Percentiles rank a stretch among this genome's conserved stretches.
These are phyloP conservation scores for Crithidia fasciculata DNA, from an alignment of 208 protist genomes.

Conservation along the genomic window DNA sequence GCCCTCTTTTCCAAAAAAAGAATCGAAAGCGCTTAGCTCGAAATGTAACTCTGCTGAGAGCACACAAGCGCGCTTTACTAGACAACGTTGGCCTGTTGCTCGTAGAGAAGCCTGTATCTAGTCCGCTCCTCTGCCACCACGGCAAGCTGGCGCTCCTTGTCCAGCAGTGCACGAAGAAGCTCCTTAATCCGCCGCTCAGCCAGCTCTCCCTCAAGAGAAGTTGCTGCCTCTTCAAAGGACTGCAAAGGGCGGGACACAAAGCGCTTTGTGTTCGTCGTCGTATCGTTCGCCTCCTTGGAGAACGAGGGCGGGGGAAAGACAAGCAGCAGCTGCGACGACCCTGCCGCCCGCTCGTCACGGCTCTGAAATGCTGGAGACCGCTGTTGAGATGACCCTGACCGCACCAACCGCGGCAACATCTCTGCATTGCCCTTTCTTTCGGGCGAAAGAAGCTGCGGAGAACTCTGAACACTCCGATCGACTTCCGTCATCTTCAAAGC, in stretches of 20 bases:
- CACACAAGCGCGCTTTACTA: background rate
- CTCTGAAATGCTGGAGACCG: background rate
- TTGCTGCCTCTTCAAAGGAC: background rate
- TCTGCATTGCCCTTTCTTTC: too few species aligned
- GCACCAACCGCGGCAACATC: background rate
- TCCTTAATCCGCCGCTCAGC: conserved; percentile 46
- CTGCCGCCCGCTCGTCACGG: background rate
- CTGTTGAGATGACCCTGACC: background rate
- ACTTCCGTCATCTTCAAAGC: too few species aligned
- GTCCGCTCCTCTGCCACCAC: conserved; percentile 51
- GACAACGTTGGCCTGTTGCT: background rate
- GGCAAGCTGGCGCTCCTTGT: conserved; percentile 75
- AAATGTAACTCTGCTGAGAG: background rate
- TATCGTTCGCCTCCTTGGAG: too few species aligned
- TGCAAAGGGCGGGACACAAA: too few species aligned
- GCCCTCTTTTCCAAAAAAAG: too few species aligned
- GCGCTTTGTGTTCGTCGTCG: too few species aligned
- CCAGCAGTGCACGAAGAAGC: conserved; percentile 68
- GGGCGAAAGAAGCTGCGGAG: too few species aligned
- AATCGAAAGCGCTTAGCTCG: too few species aligned
- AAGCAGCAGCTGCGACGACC: background rate
- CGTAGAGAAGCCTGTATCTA: conserved; percentile 25
- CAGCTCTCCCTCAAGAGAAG: too few species aligned
- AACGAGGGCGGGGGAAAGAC: background rate
- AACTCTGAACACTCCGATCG: too few species aligned